Evolutionary conservation across 257 asterid genomes (phyloP), one percentile per base, ranked within the genome.

Genomic region (Solanum ahanhuiri): DNA sequence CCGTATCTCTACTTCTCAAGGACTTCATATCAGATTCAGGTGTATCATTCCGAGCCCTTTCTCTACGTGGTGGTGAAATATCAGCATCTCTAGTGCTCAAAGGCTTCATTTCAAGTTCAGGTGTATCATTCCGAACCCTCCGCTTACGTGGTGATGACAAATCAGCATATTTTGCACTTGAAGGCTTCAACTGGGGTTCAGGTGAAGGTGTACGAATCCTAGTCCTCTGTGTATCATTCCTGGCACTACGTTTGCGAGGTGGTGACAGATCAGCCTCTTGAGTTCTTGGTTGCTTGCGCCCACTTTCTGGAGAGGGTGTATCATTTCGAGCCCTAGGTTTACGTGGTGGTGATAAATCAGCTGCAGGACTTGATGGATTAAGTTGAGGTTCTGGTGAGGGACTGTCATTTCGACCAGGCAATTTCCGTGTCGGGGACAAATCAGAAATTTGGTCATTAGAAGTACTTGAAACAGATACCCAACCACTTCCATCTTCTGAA

Each of bases 401-500:
- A 12, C 87, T 87, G 31, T 87, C 92, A 7, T 54, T 81, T 57
- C 87, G 83, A 77, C 83, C 63, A 14, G 5, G 60, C 30, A 73
- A 83, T 64, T 83, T 81, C 30, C 31, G 88, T 31, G 88, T 83
- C 15, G 90, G 93, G 41, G 89, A 88, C n/a, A 86, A 82, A 83
- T 89, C 88, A 41, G 86, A 83, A 51, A 30, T 51, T 48, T 31
- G 88, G 57, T 83, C 85, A 82, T 86, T 89, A 10, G 90, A 82
- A 58, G 64, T 58, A 39, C 84, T 88, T 43, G 96, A 88, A 10
- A 95, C 86, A 28, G 98, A 86, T 48, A 95, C 88, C 99, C 98
- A 96, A 81, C 99, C 99, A 92, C 98, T 95, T 88, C 98, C 99
- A 91, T 96, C 98, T 90, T 96, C 99, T 33, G 97, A 93, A 87